phyloP scores from a whole-genome alignment of 2,329 filamentous ascomycete genomes.

The Colletotrichum paranaense region DNA sequence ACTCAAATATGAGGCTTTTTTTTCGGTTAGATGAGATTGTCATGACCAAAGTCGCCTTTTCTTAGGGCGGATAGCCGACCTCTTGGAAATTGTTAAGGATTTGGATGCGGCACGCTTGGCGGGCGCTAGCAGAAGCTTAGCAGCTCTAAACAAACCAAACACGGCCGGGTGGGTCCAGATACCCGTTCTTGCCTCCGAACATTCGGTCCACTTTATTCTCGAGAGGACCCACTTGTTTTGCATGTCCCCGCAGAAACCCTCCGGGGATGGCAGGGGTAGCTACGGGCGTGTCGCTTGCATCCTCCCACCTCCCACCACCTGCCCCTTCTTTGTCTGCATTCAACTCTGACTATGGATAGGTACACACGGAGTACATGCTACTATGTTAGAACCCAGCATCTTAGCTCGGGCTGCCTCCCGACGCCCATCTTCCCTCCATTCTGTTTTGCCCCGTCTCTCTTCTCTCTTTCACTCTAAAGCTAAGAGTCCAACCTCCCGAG shows the following conservation, averaged over 20 bases:
- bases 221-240: background rate
- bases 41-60: constrained; percentile 23
- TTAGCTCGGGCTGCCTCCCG: background rate
- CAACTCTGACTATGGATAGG: background rate
- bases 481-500: background rate
- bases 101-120: constrained; percentile 31
- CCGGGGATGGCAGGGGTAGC: constrained; percentile 24
- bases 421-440: background rate
- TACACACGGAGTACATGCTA: too few species aligned
- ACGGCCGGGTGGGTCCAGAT: background rate
- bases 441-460: background rate
- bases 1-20: background rate
- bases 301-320: background rate
- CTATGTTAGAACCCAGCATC: background rate
- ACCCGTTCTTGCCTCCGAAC: background rate
- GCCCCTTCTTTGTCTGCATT: background rate
- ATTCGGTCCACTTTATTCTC: too few species aligned
- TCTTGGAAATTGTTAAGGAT: constrained; percentile 21
- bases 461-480: background rate
- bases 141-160: constrained; percentile 35
- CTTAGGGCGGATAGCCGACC: constrained; percentile 25
- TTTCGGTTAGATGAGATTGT: background rate
- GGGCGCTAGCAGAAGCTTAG: constrained; percentile 35
- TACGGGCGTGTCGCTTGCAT: background rate
- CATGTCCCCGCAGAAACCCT: background rate